Evolutionary conservation across 2,329 filamentous ascomycete species (phyloP), one percentile per base, ranked within the genome.

Genomic region (Cladophialophora chaetospira): DNA sequence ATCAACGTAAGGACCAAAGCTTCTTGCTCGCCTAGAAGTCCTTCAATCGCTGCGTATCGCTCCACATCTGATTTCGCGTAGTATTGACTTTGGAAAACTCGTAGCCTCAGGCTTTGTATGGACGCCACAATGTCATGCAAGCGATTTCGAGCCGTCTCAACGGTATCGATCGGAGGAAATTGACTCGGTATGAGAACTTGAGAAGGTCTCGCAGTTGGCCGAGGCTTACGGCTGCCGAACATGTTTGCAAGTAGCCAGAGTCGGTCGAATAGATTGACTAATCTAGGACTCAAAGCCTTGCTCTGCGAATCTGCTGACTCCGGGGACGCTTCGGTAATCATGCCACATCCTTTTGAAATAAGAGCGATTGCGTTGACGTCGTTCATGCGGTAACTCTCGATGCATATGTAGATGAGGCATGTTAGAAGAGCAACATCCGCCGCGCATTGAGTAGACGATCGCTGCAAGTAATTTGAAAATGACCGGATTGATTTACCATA

Each of bases 171-270:
- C 3, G 19, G 15, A 5, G 23, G 47, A 5, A 40, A n/a, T 8
- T 17, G 15, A 29, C 3, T n/a, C 15, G 23, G 25, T 13, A 4
- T 8, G 36, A 23, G 23, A 8, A 29, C n/a, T 17, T 15, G 21
- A 2, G 47, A 28, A 29, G 21, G 10, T 1, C 36, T 19, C 23
- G n/a, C 10, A 17, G 35, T 40, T 11, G 35, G 47, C 3, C 21
- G 21, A 10, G 47, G 31, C 13, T 40, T 23, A 11, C 19, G 33
- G 11, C 21, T 15, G 9, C 47, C 47, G 19, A 50, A 50, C 47
- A 50, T 50, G 15, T 25, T 50, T 38, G 47, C 15, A 6, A 50
- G 47, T 4, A 50, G 47, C 47, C 47, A 50, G 15, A 50, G 47
- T 40, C 47, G 33, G 15, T 50, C 35, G 35, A 50, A 50, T 21